phyloP scores from a whole-genome alignment of 306 rosid genomes.

The Senna siamea region DNA sequence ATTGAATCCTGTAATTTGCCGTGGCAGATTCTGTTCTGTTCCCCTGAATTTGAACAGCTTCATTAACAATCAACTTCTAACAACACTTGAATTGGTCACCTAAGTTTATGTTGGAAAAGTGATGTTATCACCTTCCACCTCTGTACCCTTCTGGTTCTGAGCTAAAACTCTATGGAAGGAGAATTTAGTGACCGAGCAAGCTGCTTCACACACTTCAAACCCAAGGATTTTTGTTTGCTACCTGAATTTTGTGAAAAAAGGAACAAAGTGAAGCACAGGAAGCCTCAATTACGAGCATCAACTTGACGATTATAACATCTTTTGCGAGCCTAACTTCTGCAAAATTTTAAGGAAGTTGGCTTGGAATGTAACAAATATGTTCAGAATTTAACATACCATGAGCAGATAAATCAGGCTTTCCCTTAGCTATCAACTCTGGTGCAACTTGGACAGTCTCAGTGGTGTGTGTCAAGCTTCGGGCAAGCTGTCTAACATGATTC shows the following conservation, averaged over 20 bases:
- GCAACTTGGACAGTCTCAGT: slow-evolving; percentile 28
- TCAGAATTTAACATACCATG: no score
- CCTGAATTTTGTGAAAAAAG: slow-evolving; percentile 34
- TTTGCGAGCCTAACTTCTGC: no score
- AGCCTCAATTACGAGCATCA: no score
- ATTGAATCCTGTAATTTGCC: slow-evolving; percentile 29
- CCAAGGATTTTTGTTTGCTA: slow-evolving; percentile 45
- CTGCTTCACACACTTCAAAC: slow-evolving; percentile 65
- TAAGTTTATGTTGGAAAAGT: background rate
- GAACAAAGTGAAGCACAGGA: background rate
- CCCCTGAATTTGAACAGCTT: slow-evolving; percentile 31
- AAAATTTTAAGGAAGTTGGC: no score
- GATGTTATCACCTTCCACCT: background rate
- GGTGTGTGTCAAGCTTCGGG: slow-evolving; percentile 44
- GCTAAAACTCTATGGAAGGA: slow-evolving; percentile 30
- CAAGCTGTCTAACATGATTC: slow-evolving; percentile 61
- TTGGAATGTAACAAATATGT: no score
- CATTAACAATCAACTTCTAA: background rate
- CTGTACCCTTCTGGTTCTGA: slow-evolving; percentile 32
- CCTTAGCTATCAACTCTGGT: slow-evolving; percentile 40
- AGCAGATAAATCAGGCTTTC: slow-evolving; percentile 9
- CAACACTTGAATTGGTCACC: background rate
- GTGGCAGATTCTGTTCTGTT: slow-evolving; percentile 19
- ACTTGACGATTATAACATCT: no score
- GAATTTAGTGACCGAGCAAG: slow-evolving; percentile 58